A percentile compares a stretch with the other conserved stretches of the same genome.
Conservation (phyloP, 169 alveolate genomes). For the Plasmodium blacklocki region DNA sequence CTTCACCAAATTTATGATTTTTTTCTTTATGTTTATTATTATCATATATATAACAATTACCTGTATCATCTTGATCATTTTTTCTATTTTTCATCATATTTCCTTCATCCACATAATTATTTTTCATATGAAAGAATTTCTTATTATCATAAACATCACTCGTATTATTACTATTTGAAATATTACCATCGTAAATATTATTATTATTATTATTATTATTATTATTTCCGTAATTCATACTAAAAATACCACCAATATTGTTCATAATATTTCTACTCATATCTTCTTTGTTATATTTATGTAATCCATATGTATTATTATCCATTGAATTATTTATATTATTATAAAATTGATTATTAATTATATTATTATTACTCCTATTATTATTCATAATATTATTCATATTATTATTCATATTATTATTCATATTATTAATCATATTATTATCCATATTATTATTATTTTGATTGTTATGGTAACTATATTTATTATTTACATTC, state of each 20-base stretch:
- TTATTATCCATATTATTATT: no score
- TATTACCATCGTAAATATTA: not conserved
- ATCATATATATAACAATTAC: not conserved
- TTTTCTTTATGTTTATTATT: slow-evolving; percentile 4
- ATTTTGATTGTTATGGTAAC: not conserved
- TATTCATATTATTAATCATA: no score
- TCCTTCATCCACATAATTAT: not conserved
- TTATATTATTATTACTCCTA: no score
- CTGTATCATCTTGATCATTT: not conserved
- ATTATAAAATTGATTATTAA: no score
- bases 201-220: not conserved
- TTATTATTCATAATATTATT: no score
- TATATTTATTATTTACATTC: slow-evolving; percentile 2
- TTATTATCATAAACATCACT: not conserved
- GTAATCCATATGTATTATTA: not conserved
- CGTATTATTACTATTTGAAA: not conserved
- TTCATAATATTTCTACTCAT: not conserved
- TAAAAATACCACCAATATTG: not conserved
- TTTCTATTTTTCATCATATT: slow-evolving; percentile 12
- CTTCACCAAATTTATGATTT: not conserved
- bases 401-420: no score
- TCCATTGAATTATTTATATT: no score
- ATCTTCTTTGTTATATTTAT: not conserved
- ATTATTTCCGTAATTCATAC: not conserved
- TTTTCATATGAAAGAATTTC: not conserved